phyloP scores from a whole-genome alignment of 2,329 filamentous ascomycete genomes.

The Aspergillus puulaauensis region DNA sequence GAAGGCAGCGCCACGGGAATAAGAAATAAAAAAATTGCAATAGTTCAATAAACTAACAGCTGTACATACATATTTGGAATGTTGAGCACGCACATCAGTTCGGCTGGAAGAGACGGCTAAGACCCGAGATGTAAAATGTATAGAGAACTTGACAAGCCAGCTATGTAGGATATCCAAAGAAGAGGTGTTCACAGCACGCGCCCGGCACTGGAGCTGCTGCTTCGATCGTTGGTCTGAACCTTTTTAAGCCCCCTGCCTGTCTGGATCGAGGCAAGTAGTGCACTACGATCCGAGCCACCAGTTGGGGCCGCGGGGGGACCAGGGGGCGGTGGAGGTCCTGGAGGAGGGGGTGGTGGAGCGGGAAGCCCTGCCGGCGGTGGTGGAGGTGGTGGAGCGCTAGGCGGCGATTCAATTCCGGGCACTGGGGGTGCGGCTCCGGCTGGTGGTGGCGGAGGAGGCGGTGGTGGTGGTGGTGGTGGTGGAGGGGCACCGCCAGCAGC shows the following conservation, averaged over 20 bases:
- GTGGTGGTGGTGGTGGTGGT: slow-evolving; percentile 34
- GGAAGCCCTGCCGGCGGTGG: slow-evolving; percentile 28
- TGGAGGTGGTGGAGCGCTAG: slow-evolving; percentile 49
- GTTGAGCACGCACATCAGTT: neutral
- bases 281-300: slow-evolving; percentile 47
- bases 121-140: neutral
- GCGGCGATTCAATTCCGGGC: slow-evolving; percentile 4
- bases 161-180: neutral
- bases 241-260: slow-evolving; percentile 78
- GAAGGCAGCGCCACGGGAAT: neutral
- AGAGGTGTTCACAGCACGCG: slow-evolving; percentile 55
- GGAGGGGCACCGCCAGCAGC: slow-evolving; percentile 30
- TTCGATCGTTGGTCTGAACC: slow-evolving; percentile 86
- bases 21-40: neutral
- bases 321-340: slow-evolving; percentile 25
- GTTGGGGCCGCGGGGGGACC: slow-evolving; percentile 37
- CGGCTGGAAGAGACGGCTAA: neutral
- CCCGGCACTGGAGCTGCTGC: slow-evolving; percentile 69
- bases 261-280: slow-evolving; percentile 80
- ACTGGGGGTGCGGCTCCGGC: slow-evolving; percentile 12
- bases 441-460: slow-evolving; percentile 35
- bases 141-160: neutral
- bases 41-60: neutral
- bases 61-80: neutral
- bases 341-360: slow-evolving; percentile 49